Conservation (phyloP, 306 rosid species). For the Glycine soja region DNA sequence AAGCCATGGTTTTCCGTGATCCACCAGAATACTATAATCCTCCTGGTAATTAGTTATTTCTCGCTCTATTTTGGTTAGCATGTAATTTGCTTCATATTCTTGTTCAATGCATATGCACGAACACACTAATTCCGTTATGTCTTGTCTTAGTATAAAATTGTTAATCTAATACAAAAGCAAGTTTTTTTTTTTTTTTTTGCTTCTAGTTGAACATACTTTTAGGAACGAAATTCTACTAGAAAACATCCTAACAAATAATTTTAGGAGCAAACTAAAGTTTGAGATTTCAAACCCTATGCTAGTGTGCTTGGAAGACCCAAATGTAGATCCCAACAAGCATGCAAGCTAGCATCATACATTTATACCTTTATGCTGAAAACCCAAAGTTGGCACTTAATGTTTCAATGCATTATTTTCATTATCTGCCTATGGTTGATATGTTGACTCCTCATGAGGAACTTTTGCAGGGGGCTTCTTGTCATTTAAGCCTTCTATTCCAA, state of each 20-base stretch:
- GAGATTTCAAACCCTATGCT: background rate
- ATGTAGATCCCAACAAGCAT: background rate
- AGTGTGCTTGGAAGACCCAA: background rate
- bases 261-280: background rate
- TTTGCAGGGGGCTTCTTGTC: constrained; percentile 93
- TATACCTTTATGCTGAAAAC: constrained; percentile 34
- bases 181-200: background rate
- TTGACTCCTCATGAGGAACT: constrained; percentile 24
- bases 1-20: constrained; percentile 87
- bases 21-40: constrained; percentile 90
- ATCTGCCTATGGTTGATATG: constrained; percentile 35
- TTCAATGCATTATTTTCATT: constrained; percentile 19
- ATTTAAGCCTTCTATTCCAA: constrained; percentile 90
- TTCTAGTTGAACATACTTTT: background rate
- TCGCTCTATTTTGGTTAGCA: constrained; percentile 39
- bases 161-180: background rate
- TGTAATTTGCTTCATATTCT: constrained; percentile 15
- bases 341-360: constrained; percentile 23
- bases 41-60: constrained; percentile 66
- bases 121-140: constrained; percentile 17
- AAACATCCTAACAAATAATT: background rate
- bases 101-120: constrained; percentile 34
- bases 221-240: background rate
- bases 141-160: background rate
- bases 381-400: constrained; percentile 32